phyloP scores from a whole-genome alignment of 805 yeast species.

The Saccharomycopsis synnaedendra region DNA sequence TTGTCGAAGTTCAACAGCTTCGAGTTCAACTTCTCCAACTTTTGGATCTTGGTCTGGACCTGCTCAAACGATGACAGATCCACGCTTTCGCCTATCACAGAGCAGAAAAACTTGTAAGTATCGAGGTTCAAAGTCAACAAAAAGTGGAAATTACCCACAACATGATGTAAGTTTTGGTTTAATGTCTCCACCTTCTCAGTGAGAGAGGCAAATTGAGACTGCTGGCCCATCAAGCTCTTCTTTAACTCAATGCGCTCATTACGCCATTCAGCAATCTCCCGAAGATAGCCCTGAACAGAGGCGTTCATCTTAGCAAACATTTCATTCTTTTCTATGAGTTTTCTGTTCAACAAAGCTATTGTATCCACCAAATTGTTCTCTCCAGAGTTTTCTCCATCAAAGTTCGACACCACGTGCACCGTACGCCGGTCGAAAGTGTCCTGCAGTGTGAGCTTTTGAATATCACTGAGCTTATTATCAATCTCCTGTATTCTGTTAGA shows the following conservation, averaged over 20 bases:
- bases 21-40: slow-evolving; percentile 1
- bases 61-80: slow-evolving; percentile 5
- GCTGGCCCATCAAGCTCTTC: neutral
- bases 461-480: neutral
- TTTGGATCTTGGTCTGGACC: slow-evolving; percentile 5
- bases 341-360: slow-evolving; percentile 1
- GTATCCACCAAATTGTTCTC: slow-evolving; percentile 12
- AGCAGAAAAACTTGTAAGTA: neutral
- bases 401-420: slow-evolving; percentile 4
- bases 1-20: slow-evolving; percentile 5
- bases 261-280: neutral
- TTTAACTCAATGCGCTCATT: slow-evolving; percentile 1
- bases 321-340: slow-evolving; percentile 6
- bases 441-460: neutral
- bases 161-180: neutral
- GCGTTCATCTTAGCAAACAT: slow-evolving; percentile 3
- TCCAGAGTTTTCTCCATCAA: neutral
- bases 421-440: neutral
- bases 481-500: neutral
- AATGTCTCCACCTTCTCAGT: neutral
- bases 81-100: slow-evolving; percentile 1
- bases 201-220: neutral
- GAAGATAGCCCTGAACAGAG: neutral
- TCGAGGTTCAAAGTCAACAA: slow-evolving; percentile 6
- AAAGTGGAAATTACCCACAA: neutral